Evolutionary conservation across 352 stramenopile genomes (phyloP), one percentile per base, ranked within the genome.

Genomic region (Phytopythium delawarense): DNA sequence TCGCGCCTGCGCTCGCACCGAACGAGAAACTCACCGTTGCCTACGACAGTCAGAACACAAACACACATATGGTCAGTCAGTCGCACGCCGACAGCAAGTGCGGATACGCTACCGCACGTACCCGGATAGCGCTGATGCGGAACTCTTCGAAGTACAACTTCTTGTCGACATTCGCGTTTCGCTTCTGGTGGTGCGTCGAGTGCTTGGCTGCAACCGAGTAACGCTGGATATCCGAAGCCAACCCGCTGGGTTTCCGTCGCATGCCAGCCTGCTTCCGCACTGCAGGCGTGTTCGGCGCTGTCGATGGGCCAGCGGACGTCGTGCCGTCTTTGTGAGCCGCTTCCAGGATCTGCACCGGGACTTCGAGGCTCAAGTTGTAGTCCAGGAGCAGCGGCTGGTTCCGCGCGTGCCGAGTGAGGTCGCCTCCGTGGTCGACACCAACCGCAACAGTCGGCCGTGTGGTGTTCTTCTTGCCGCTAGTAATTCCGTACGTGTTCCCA

Each of bases 111-210:
- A 12, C 21, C 8, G 8, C 20, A 74, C 75, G 54, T 76, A 86
- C 76, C 37, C 79, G 72, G 53, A 96, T 96, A 16, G 83, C 74
- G 35, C 91, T 80, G 61, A 96, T 92, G 54, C 89, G 74, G 57
- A 96, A 94, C 66, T 94, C 87, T 77, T 96, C 88, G 44, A 96
- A 95, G 66, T 96, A 96, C 12, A 96, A 65, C 57, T 96, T 96
- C 52, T 89, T 94, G 20, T 81, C 71, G 53, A 90, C 81, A 12
- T 83, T 71, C 34, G 82, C 87, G 4, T 66, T 75, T 60, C 64
- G 69, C 16, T 53, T 75, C 18, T 64, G 57, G 39, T 64, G 62
- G 52, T 72, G 68, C 23, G 64, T 53, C 34, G 58, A 56, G 39
- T 32, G 59, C 42, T 62, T 53, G 11, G 13, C 42, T 21, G 60